These are phyloP conservation scores for Somion occarium DNA, from an alignment of 1,284 basidiomycete species.

Conservation along the genomic window DNA sequence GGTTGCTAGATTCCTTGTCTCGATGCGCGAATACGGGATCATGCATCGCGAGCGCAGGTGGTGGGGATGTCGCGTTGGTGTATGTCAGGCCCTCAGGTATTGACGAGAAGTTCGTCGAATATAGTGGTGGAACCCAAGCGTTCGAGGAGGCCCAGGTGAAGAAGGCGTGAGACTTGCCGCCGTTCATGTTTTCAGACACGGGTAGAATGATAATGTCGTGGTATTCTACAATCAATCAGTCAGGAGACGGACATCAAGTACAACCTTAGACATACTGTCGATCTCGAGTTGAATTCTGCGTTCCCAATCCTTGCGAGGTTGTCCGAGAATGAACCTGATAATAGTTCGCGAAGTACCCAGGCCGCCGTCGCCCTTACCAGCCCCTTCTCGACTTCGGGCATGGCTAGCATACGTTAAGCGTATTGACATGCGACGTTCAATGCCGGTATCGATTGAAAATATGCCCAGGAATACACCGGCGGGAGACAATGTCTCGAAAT, in stretches of 20 bases:
- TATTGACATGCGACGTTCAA: slow-evolving; percentile 86
- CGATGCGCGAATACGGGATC: slow-evolving; percentile 56
- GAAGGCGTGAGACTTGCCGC: slow-evolving; percentile 81
- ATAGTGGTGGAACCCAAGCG: slow-evolving; percentile 85
- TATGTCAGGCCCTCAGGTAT: slow-evolving; percentile 52
- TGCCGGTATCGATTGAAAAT: slow-evolving; percentile 84
- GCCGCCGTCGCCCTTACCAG: slow-evolving; percentile 64
- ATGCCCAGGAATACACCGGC: slow-evolving; percentile 89
- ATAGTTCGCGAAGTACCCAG: slow-evolving; percentile 81
- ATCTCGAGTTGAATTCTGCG: slow-evolving; percentile 83
- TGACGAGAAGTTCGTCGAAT: slow-evolving; percentile 31
- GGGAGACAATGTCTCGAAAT: slow-evolving; percentile 77
- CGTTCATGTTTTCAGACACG: slow-evolving; percentile 88
- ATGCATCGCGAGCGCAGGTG: slow-evolving; percentile 59
- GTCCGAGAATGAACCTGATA: slow-evolving; percentile 89
- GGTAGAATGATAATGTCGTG: slow-evolving; percentile 88
- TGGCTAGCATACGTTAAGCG: slow-evolving; percentile 89
- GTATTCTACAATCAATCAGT: slow-evolving; percentile 52
- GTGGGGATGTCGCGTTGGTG: slow-evolving; percentile 45
- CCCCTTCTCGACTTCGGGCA: slow-evolving; percentile 70
- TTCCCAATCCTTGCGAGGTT: slow-evolving; percentile 78
- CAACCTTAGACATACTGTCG: slow-evolving; percentile 67
- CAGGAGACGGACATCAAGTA: neutral
- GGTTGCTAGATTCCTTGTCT: slow-evolving; percentile 39
- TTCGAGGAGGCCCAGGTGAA: slow-evolving; percentile 89